A percentile compares a stretch with the other conserved stretches of the same genome.
Conservation (phyloP, 2,329 filamentous ascomycete species). For the Sphaerulina vaccinii region DNA sequence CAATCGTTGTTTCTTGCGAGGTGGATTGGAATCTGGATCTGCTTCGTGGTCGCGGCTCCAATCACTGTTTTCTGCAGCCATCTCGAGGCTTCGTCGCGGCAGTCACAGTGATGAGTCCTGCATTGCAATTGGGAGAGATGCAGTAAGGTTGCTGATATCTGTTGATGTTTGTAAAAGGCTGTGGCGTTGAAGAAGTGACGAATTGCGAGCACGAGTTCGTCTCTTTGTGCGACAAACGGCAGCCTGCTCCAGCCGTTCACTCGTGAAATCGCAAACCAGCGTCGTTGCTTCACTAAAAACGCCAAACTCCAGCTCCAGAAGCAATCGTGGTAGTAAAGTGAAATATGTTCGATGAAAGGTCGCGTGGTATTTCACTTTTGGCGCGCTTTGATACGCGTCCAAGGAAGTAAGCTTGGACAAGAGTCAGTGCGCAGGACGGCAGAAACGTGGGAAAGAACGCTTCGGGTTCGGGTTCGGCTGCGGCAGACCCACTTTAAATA, state of each 20-base stretch:
- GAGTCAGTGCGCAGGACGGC: not conserved
- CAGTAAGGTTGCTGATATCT: not conserved
- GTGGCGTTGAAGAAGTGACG: not conserved
- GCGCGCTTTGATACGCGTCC: not conserved
- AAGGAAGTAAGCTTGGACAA: not conserved
- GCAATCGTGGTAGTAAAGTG: not conserved
- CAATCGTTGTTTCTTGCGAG: slow-evolving; percentile 47
- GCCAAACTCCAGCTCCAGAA: not conserved
- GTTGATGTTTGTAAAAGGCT: not conserved
- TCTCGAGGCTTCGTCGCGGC: not conserved
- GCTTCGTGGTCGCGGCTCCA: slow-evolving; percentile 43
- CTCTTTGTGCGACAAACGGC: not conserved
- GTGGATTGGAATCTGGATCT: slow-evolving; percentile 46
- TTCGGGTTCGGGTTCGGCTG: no score
- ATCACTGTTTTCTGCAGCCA: slow-evolving; percentile 7
- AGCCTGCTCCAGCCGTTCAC: not conserved
- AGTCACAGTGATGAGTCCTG: not conserved
- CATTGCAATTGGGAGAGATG: slow-evolving; percentile 1
- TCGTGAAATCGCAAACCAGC: not conserved
- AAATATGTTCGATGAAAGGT: not conserved
- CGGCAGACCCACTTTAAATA: no score
- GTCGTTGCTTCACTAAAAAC: not conserved
- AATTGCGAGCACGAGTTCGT: not conserved
- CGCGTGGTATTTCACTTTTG: not conserved
- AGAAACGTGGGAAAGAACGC: not conserved